Conservation (phyloP, 495 filamentous ascomycete species). For the Podospora pseudocomata region DNA sequence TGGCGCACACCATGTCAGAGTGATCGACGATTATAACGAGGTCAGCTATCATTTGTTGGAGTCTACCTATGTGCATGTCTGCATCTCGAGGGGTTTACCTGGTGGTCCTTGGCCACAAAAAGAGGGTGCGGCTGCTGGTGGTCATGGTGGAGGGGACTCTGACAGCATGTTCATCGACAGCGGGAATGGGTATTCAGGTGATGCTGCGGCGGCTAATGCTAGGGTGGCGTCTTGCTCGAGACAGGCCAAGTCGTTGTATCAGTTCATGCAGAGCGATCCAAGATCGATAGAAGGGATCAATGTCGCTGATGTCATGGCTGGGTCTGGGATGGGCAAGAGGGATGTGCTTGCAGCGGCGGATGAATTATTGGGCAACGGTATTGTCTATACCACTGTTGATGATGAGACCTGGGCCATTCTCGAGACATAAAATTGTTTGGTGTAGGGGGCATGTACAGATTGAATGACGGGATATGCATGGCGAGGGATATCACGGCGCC, state of each 20-base stretch:
- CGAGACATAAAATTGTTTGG: slow-evolving; percentile 33
- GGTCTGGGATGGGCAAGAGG: slow-evolving; percentile 55
- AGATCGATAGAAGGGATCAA: slow-evolving; percentile 79
- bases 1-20: slow-evolving; percentile 73
- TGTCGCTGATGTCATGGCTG: slow-evolving; percentile 65
- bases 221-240: slow-evolving; percentile 50
- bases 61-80: slow-evolving; percentile 79
- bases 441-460: neutral
- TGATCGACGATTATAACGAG: slow-evolving; percentile 83
- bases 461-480: neutral
- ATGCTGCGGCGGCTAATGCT: neutral
- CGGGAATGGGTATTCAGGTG: slow-evolving; percentile 30
- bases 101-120: neutral
- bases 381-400: slow-evolving; percentile 89
- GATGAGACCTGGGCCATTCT: slow-evolving; percentile 77
- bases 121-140: slow-evolving; percentile 41
- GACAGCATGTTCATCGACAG: slow-evolving; percentile 53
- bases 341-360: slow-evolving; percentile 74
- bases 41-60: slow-evolving; percentile 85
- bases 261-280: slow-evolving; percentile 56
- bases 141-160: slow-evolving; percentile 23
- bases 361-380: slow-evolving; percentile 65
- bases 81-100: slow-evolving; percentile 65
- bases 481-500: slow-evolving; percentile 2
- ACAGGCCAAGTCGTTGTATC: slow-evolving; percentile 63